phyloP scores from a whole-genome alignment of 2,329 filamentous ascomycete genomes.

The Colletotrichum truncatum region DNA sequence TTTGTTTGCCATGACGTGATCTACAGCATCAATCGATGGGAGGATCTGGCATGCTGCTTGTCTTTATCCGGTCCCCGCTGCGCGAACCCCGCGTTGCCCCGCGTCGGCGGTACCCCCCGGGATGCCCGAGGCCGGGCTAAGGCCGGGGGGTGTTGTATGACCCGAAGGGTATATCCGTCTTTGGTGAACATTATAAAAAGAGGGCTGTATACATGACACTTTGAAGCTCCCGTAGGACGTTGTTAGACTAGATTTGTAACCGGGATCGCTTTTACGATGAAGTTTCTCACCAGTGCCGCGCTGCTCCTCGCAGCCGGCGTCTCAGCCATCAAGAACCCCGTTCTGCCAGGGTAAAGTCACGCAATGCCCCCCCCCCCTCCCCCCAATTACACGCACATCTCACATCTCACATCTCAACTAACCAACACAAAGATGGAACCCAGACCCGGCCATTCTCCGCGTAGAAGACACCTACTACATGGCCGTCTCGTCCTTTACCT shows the following conservation, averaged over 20 bases:
- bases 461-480: conserved; percentile 15
- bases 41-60: background rate
- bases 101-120: conserved; percentile 1
- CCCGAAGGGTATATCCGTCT: background rate
- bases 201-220: background rate
- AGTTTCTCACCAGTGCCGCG: background rate
- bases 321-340: conserved; percentile 25
- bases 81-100: conserved; percentile 12
- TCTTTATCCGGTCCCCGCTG: conserved; percentile 18
- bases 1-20: conserved; percentile 1
- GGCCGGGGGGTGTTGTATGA: no score
- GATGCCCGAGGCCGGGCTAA: background rate
- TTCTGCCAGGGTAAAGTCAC: conserved; percentile 8
- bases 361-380: background rate
- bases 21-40: background rate
- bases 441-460: conserved; percentile 18
- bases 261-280: conserved; percentile 4
- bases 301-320: conserved; percentile 13
- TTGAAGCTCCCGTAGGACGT: background rate
- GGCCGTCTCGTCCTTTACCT: conserved; percentile 45
- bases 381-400: no score
- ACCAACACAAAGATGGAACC: conserved; percentile 23
- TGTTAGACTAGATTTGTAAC: background rate
- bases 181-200: background rate
- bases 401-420: no score